Base-by-base conservation (phyloP, 2,329 filamentous ascomycete genomes). In the Diaporthe nobilis region DNA sequence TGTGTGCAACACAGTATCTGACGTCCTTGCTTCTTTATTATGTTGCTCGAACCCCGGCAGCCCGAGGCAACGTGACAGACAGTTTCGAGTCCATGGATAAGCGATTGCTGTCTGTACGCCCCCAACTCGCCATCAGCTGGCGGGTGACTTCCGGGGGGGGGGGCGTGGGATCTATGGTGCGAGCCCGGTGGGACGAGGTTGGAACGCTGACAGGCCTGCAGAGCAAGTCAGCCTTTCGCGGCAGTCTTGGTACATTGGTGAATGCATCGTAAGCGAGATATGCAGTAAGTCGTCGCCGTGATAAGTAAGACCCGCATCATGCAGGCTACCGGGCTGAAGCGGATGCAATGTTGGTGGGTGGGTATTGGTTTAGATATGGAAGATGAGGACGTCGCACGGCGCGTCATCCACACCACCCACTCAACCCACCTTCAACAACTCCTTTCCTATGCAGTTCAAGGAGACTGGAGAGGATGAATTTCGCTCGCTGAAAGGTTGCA, bases 231-330 rank as follows among this genome's bases (percentile, higher is more conserved):
- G 51, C 3, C 22, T 65, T 55, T 25, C 25, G 22, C 20, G 13
- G 39, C 13, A 44, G 4, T 44, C n/a, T 63, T 28, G 34, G 22
- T n/a, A n/a, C 20, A 68, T 12, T 42, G 47, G 9, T 31, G 42
- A 67, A 67, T 49, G 61, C 20, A 31, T 13, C 13, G n/a, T 70
- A 70, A 70, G 65, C 65, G 65, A 70, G 47, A 68, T 28, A 22
- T 70, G 65, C 65, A 55, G 9, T 55, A 13, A 25, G n/a, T 42
- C 9, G 65, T 37, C 65, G 65, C 37, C n/a, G n/a, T 28, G 49
- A 42, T 53, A 25, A 42, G 47, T 70, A 49, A 70, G 65, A 70
- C 65, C 47, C 47, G 63, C 72, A 60, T 60, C 31, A 70, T 74
- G 51, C 72, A 60, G 53, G 31, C 34, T 28, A 22, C 72, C 55